Evolutionary conservation across 176 grass and related monocot genomes (phyloP), one percentile per base, ranked within the genome.

Genomic region (Oryza glaberrima): DNA sequence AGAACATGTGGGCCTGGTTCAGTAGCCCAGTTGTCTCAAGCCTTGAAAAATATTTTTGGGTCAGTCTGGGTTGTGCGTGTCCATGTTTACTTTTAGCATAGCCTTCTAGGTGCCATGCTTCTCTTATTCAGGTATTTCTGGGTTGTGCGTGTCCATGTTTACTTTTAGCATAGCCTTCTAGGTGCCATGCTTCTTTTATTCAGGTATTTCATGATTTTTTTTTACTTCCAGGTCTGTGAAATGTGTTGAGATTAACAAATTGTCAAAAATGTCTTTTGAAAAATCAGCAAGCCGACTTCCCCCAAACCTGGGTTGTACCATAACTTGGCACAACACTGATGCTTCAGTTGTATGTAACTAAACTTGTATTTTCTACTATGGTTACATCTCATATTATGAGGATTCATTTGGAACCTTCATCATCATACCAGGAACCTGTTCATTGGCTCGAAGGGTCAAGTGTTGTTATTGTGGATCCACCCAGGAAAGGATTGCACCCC

Each of bases 221-320:
- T 75, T 81, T 88, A 40, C 32, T 88, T 87, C 15, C 90, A 98
- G 96, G 80, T 98, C 96, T 71, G 89, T 95, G 77, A 98, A 90
- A 94, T 98, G 96, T 89, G 91, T 98, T 87, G 96, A 98, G 72
- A 95, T 98, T 69, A 98, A 98, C 84, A 95, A 98, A 83, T 89
- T 95, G 74, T 95, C 91, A 2, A 94, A 98, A 81, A 41, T 88
- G 70, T 98, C 91, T 81, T 98, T 98, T 67, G 93, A 98, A 83
- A 98, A 90, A 71, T 95, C 93, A 69, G 80, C 92, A 79, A 92
- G 87, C 87, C 93, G 95, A 25, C 85, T 98, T 85, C 93, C 89
- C 30, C 77, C 90, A 84, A 90, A 88, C 54, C 54, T 93, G 58
- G 89, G 90, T 81, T 90, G 93, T 72, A 89, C 76, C 77, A 95